Evolutionary conservation across 768 basidiomycete species (phyloP), one percentile per base, ranked within the genome.

Genomic region (Russula emetica): DNA sequence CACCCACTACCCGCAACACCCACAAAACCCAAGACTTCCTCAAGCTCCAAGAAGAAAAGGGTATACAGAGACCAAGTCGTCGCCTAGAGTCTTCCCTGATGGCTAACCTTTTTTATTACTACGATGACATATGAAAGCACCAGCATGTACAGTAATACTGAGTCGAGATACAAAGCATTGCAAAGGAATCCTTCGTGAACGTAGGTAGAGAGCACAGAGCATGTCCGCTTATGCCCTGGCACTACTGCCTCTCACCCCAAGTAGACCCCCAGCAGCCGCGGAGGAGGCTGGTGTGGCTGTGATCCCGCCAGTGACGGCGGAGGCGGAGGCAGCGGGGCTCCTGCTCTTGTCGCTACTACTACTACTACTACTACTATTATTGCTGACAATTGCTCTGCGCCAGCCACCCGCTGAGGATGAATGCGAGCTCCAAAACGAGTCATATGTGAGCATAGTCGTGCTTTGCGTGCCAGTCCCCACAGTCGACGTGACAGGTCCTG

Each of bases 351-450:
- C 45, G 44, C 22, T 20, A n/a, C 22, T 30, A 47, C 28, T 24
- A 13, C n/a, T n/a, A n/a, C n/a, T n/a, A n/a, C n/a, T n/a, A 13
- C 20, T 16, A 24, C 6, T 47, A 32, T 11, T 16, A 8, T 16
- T 22, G 24, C 16, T 49, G 14, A 45, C 51, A 5, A 67, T n/a
- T 28, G 49, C 40, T 26, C 50, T 59, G 28, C 66, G 66, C 66
- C 66, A 67, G 16, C 63, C 55, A 53, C 63, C 58, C 32, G 56
- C 54, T 4, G 36, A 38, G 22, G 67, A 62, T 1, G 55, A 51
- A 45, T 68, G 67, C 30, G 67, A 62, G 51, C 61, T 68, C 67
- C 67, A 68, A 20, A 68, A 68, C 38, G 67, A 68, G 58, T 68
- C 67, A 38, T 68, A 68, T 20, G 67, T 68, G 58, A 68, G 67